A percentile compares a stretch with the other conserved stretches of the same genome.
These are phyloP conservation scores for Lotmaria passim DNA, from an alignment of 208 protist species.

Conservation along the genomic window DNA sequence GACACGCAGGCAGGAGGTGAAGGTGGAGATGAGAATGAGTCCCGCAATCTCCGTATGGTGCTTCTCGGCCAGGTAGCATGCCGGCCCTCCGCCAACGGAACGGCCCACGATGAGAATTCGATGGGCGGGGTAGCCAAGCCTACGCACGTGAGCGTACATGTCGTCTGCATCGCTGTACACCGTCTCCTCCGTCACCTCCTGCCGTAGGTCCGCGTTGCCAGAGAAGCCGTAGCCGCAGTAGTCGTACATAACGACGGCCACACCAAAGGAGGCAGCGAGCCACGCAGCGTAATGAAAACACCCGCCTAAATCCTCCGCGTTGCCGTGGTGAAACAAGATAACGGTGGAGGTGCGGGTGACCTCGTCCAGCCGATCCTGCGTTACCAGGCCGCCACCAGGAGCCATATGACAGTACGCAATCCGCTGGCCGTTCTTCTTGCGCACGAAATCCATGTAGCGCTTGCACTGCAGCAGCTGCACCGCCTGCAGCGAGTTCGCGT, in stretches of 20 bases:
- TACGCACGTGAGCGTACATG: slow-evolving; percentile 58
- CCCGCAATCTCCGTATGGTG: slow-evolving; percentile 65
- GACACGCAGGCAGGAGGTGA: slow-evolving; percentile 72
- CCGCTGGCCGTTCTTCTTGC: slow-evolving; percentile 29
- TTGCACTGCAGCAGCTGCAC: slow-evolving; percentile 41
- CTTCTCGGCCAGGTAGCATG: slow-evolving; percentile 75
- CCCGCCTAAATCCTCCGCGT: slow-evolving; percentile 68
- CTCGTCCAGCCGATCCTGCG: neutral
- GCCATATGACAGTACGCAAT: slow-evolving; percentile 41
- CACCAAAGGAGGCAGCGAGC: slow-evolving; percentile 29
- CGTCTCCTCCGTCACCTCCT: slow-evolving; percentile 35
- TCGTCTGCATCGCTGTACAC: slow-evolving; percentile 76
- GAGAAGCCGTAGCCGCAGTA: slow-evolving; percentile 87
- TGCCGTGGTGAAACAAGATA: slow-evolving; percentile 80
- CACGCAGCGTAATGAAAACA: slow-evolving; percentile 39
- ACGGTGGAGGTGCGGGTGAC: slow-evolving; percentile 29
- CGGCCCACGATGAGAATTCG: slow-evolving; percentile 71
- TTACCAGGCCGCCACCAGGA: neutral
- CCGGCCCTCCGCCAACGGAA: slow-evolving; percentile 77
- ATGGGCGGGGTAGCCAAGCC: slow-evolving; percentile 41
- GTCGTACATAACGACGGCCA: slow-evolving; percentile 71
- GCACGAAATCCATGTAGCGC: slow-evolving; percentile 41
- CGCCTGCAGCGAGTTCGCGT: slow-evolving; percentile 34
- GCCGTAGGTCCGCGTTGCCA: slow-evolving; percentile 12
- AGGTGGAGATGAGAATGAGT: slow-evolving; percentile 72